A percentile compares a stretch with the other conserved stretches of the same genome.
phyloP scores from a whole-genome alignment of 176 grass and related monocot genomes.

The Olyra latifolia region DNA sequence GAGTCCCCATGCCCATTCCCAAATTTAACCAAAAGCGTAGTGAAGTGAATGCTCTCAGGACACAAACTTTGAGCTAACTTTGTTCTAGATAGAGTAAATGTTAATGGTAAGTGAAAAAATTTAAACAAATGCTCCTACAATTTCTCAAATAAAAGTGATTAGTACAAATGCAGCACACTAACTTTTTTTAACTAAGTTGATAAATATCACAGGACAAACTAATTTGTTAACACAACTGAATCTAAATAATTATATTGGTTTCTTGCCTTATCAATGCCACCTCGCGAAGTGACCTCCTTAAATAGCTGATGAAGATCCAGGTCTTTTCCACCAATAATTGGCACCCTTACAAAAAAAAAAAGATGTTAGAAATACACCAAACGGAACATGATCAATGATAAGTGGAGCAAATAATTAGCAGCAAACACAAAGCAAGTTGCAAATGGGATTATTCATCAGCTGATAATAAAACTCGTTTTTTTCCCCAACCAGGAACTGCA shows the following conservation, averaged over 20 bases:
- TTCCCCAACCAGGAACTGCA: too few relatives aligned
- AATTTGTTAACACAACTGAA: conserved; percentile 24
- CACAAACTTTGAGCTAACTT: background rate
- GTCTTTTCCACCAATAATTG: conserved; percentile 91
- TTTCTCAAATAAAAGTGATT: background rate
- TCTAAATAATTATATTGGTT: conserved; percentile 26
- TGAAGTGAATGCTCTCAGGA: background rate
- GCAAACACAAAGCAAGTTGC: conserved; percentile 18
- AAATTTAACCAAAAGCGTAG: too few relatives aligned
- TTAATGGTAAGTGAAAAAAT: too few relatives aligned
- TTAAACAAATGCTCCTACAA: background rate
- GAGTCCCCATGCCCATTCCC: too few relatives aligned
- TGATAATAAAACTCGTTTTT: background rate
- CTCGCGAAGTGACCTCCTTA: conserved; percentile 81
- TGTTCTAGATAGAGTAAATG: too few relatives aligned
- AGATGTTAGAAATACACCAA: conserved; percentile 24
- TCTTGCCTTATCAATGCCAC: conserved; percentile 89
- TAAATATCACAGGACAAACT: conserved; percentile 20
- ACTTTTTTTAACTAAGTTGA: conserved; percentile 7
- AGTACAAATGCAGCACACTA: background rate
- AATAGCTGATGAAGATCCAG: conserved; percentile 95
- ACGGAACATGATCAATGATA: conserved; percentile 6
- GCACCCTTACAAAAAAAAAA: conserved; percentile 52
- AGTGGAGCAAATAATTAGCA: background rate
- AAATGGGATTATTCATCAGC: background rate